A percentile compares a stretch with the other conserved stretches of the same genome.
Evolutionary conservation across 192 early-diverging fungal species (phyloP).

Genomic region (Umbelopsis isabellina): DNA sequence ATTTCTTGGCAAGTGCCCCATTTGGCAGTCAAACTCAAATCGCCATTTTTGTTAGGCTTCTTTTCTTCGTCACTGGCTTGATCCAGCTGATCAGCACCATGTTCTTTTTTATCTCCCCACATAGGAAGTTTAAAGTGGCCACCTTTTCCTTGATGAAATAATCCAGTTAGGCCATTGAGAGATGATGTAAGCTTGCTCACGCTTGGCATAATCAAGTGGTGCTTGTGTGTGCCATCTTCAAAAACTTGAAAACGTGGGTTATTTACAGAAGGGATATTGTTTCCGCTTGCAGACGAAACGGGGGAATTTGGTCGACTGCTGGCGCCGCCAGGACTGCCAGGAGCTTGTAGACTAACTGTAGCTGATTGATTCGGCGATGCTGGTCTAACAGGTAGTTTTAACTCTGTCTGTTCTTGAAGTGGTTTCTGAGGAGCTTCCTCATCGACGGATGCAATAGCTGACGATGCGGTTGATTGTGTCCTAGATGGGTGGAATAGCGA

Average conservation of each 20-base stretch:
- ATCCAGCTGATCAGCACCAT: conserved; percentile 20
- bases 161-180: conserved; percentile 28
- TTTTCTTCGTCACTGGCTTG: conserved; percentile 22
- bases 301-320: conserved; percentile 13
- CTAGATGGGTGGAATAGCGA: conserved; percentile 10
- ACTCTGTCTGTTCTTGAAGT: not conserved
- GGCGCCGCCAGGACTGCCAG: conserved; percentile 5
- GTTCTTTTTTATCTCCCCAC: conserved; percentile 31
- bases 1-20: conserved; percentile 47
- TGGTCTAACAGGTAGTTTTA: not conserved
- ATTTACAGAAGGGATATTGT: not conserved
- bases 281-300: conserved; percentile 2
- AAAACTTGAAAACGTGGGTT: conserved; percentile 34
- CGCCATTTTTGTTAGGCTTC: conserved; percentile 17
- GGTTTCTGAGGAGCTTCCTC: not conserved
- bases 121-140: conserved; percentile 25
- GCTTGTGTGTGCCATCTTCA: conserved; percentile 36
- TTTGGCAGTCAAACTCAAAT: conserved; percentile 34
- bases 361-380: not conserved
- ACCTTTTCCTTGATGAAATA: conserved; percentile 24
- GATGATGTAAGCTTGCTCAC: conserved; percentile 25
- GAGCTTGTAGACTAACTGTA: not conserved
- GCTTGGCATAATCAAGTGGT: conserved; percentile 35
- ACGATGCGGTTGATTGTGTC: conserved; percentile 10
- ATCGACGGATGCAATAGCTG: not conserved